Conservation (phyloP, 257 asterid species). For the Penstemon davidsonii region DNA sequence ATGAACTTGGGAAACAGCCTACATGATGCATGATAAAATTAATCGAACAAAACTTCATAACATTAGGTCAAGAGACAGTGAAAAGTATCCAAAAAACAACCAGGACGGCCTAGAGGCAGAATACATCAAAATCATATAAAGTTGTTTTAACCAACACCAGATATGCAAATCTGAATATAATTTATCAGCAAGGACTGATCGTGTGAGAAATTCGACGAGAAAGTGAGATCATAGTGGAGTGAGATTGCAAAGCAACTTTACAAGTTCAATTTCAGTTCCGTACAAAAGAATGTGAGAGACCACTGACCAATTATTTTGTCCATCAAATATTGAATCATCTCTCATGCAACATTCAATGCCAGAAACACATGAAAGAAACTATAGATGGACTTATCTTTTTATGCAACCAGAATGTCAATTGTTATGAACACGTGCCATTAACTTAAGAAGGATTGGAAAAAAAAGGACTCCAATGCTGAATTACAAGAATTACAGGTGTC, state of each 20-base stretch:
- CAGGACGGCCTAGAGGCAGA: conserved; percentile 1
- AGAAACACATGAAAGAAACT: no score
- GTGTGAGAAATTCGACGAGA: not conserved
- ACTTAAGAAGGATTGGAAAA: no score
- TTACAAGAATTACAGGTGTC: no score
- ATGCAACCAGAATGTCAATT: no score
- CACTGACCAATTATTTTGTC: not conserved
- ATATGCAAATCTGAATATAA: not conserved
- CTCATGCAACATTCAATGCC: not conserved
- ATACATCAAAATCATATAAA: not conserved
- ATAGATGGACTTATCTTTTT: no score
- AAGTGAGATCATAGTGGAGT: not conserved
- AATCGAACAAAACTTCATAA: conserved; percentile 16
- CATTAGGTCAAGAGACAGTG: not conserved
- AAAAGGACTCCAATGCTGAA: no score
- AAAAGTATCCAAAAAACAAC: not conserved
- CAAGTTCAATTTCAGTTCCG: not conserved
- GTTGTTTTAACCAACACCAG: not conserved
- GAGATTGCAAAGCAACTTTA: no score
- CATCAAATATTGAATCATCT: not conserved
- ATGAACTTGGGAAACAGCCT: conserved; percentile 94
- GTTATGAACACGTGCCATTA: no score
- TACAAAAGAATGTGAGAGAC: not conserved
- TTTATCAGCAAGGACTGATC: not conserved
- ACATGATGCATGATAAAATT: conserved; percentile 23